Conservation (phyloP, 345 rosid species). For the Salix exigua region DNA sequence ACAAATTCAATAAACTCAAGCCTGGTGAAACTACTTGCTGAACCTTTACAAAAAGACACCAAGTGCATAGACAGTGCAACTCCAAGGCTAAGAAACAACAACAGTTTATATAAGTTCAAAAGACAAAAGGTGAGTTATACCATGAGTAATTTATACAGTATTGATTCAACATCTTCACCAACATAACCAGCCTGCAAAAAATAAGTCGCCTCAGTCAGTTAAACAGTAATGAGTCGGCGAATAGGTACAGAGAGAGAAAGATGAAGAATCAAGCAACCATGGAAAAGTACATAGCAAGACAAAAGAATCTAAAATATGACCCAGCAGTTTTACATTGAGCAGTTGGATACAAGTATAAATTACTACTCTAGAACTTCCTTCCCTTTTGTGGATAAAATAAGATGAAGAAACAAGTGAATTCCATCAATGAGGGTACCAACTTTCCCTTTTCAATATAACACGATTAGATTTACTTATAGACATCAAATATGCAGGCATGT, state of each 20-base stretch:
- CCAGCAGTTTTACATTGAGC: neutral
- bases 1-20: neutral
- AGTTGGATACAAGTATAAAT: neutral
- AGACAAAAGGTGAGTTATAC: conserved; percentile 30
- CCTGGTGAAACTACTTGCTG: neutral
- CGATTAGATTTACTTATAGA: neutral
- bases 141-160: conserved; percentile 72
- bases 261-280: neutral
- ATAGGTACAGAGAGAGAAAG: neutral
- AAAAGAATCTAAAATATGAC: neutral
- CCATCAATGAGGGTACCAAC: neutral
- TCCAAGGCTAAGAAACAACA: neutral
- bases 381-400: no score
- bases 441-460: neutral
- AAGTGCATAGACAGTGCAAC: neutral
- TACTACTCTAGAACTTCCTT: no score
- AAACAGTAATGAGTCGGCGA: neutral
- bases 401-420: neutral
- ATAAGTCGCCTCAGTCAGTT: conserved; percentile 8
- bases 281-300: neutral
- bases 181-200: conserved; percentile 88
- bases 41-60: neutral
- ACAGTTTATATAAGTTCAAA: neutral
- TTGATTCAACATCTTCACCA: conserved; percentile 97
- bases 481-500: neutral